phyloP scores from a whole-genome alignment of 2,329 filamentous ascomycete genomes.

The Aspergillus jensenii region DNA sequence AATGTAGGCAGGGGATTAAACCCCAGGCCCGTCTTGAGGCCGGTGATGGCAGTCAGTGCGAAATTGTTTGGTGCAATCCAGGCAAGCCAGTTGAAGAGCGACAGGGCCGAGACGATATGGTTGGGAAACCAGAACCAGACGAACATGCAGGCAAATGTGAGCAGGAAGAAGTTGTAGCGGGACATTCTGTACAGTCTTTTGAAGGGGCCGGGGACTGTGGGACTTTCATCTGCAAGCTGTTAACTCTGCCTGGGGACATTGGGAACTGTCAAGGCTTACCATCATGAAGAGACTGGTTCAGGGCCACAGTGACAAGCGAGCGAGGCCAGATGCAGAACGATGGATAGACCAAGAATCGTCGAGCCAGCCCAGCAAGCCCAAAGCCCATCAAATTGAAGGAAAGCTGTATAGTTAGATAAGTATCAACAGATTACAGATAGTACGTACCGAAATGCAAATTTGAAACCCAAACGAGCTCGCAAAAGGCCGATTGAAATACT shows the following conservation, averaged over 20 bases:
- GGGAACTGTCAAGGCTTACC: background rate
- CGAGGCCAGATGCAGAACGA: constrained; percentile 8
- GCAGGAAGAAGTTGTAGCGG: constrained; percentile 9
- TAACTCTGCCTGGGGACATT: background rate
- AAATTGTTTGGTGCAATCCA: constrained; percentile 10
- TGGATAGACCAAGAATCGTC: constrained; percentile 10
- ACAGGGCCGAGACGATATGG: constrained; percentile 4
- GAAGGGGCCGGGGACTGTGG: background rate
- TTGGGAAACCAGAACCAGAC: constrained; percentile 10
- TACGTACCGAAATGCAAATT: background rate
- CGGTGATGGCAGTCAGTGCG: constrained; percentile 4
- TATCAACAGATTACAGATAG: background rate
- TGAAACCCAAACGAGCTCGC: constrained; percentile 2
- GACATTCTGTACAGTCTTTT: background rate
- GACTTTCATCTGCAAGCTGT: background rate
- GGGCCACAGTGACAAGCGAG: constrained; percentile 5
- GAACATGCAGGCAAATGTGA: constrained; percentile 8
- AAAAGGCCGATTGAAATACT: background rate
- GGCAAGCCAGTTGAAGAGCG: constrained; percentile 13
- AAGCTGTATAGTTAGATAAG: background rate
- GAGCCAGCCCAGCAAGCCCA: constrained; percentile 7
- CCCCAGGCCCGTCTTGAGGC: constrained; percentile 1
- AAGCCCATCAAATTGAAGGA: constrained; percentile 8
- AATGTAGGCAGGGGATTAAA: constrained; percentile 10
- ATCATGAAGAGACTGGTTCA: constrained; percentile 9